phyloP scores from a whole-genome alignment of 2,329 filamentous ascomycete genomes.

The Sphaerostilbella broomeana region DNA sequence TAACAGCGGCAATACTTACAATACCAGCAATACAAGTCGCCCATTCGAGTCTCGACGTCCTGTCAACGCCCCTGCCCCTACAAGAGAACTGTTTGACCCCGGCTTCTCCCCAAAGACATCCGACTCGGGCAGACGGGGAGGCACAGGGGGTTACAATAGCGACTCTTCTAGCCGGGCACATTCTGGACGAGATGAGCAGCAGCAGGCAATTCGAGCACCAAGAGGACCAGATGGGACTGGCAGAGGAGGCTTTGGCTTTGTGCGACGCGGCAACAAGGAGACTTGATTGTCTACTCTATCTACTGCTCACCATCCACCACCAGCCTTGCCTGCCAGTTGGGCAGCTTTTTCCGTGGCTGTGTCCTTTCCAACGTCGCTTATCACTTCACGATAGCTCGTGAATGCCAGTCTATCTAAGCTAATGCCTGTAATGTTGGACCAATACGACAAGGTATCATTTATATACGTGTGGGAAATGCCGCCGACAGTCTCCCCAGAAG shows the following conservation, averaged over 20 bases:
- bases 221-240: conserved; percentile 72
- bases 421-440: conserved; percentile 66
- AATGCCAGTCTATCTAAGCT: conserved; percentile 65
- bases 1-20: conserved; percentile 22
- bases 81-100: conserved; percentile 71
- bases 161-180: conserved; percentile 26
- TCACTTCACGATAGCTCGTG: conserved; percentile 85
- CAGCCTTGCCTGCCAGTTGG: conserved; percentile 82
- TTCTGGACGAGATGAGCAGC: conserved; percentile 55
- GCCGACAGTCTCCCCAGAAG: conserved; percentile 42
- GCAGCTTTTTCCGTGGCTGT: conserved; percentile 68
- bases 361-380: conserved; percentile 88
- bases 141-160: conserved; percentile 1
- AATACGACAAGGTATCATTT: conserved; percentile 64
- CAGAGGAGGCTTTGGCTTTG: conserved; percentile 72
- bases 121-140: conserved; percentile 34
- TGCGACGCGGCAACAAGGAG: conserved; percentile 48
- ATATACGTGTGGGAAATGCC: conserved; percentile 62
- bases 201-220: conserved; percentile 66
- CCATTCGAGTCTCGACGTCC: conserved; percentile 24
- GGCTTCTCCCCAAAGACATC: conserved; percentile 60
- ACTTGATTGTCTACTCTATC: conserved; percentile 23
- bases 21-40: conserved; percentile 21
- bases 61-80: conserved; percentile 21
- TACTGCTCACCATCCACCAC: conserved; percentile 74